Base-by-base conservation (phyloP, 1,284 basidiomycete genomes). In the Phellinidium pouzarii region DNA sequence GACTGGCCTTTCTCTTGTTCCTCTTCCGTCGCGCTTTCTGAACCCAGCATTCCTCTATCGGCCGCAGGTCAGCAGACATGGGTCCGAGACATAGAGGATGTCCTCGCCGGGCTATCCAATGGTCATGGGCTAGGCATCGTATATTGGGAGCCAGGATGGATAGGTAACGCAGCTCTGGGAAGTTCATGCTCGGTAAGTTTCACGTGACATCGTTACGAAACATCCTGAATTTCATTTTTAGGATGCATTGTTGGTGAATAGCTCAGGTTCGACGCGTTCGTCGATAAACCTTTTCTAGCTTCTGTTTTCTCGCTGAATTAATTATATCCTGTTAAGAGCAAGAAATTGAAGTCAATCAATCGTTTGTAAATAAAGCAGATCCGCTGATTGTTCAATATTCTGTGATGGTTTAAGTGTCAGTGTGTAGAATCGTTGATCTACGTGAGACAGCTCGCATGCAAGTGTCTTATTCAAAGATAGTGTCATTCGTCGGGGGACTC, bases 121-220 rank as follows among this genome's bases (percentile, higher is more conserved):
- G 70, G 74, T 1, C 71, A 69, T 56, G 79, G 80, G 36, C 60
- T 70, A 40, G 71, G 73, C 1, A 65, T 73, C 45, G 69, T 77
- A 17, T 82, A 82, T 61, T 83, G 80, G 80, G 79, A 83, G 61
- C 80, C 80, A 37, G 78, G 71, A 44, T 83, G 80, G 80, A 68
- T 82, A 50, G 80, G 79, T 2, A 82, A 74, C 56, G 80, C 77
- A 12, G 70, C 59, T 50, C 61, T 83, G 40, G 80, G 80, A 9
- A 80, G 78, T 23, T 62, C 65, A 20, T 83, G 80, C 58, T 62
- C 74, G 27, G 79, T 80, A 65, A 57, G 77, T 68, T 45, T 43
- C 37, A 3, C n/a, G 11, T 48, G 25, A 27, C 44, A 38, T 56
- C 29, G 25, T 27, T 12, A 12, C 3, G 1, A 26, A 19, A 38